Evolutionary conservation across 345 rosid species (phyloP).

Genomic region (Geranium rotundifolium): DNA sequence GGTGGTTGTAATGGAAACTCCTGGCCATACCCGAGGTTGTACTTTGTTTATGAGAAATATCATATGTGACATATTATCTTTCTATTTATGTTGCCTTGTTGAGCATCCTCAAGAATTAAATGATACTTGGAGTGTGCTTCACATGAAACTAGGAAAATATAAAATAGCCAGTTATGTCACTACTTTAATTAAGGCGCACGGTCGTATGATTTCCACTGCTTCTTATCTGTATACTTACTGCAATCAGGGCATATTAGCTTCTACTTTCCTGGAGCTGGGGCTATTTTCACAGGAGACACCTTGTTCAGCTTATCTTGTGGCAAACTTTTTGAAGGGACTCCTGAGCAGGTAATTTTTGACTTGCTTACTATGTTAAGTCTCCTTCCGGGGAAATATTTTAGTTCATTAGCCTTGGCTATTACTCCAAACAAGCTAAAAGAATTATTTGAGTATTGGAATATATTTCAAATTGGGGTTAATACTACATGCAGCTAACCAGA

Average conservation of each 20-base stretch:
- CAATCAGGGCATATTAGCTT: conserved; percentile 87
- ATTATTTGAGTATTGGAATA: not conserved
- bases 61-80: not conserved
- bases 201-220: not conserved
- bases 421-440: not conserved
- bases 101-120: not conserved
- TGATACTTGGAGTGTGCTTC: not conserved
- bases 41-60: not conserved
- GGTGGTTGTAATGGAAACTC: conserved; percentile 74
- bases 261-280: conserved; percentile 82
- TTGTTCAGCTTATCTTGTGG: conserved; percentile 96
- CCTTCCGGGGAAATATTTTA: not conserved
- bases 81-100: not conserved
- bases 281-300: conserved; percentile 84
- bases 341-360: conserved; percentile 50
- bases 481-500: too few relatives aligned
- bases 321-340: conserved; percentile 85
- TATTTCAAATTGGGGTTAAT: too few relatives aligned
- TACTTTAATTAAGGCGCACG: not conserved
- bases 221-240: not conserved
- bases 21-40: conserved; percentile 92
- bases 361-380: not conserved
- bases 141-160: not conserved
- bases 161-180: not conserved
- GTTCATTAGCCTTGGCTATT: too few relatives aligned